Evolutionary conservation across 768 basidiomycete genomes (phyloP), one percentile per base, ranked within the genome.

Genomic region (Rubroboletus satanas): DNA sequence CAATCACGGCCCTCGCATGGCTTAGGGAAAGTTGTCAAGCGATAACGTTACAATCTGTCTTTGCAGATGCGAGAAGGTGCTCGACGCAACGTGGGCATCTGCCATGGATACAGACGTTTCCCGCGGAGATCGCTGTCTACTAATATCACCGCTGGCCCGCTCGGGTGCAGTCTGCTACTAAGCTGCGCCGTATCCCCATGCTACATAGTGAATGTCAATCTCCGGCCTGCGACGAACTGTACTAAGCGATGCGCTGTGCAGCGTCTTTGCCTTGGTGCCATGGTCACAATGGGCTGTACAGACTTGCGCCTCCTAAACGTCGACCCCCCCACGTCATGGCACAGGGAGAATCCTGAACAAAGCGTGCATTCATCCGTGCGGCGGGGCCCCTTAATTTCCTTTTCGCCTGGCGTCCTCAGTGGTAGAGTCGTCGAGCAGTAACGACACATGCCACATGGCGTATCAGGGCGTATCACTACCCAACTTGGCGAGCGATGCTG

Each of bases 71-170:
- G 21, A 46, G 54, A 55, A 56, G 61, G 33, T 36, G 54, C 45
- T 58, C 57, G 50, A 66, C 35, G 53, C 59, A 61, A 61, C 66
- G 67, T 69, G 65, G 56, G 55, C 9, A 43, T 56, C 63, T 63
- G 42, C 45, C 66, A 67, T 68, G 66, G 67, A 67, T 61, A 68
- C 66, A 33, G 58, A 39, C 48, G 36, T 62, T 61, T 66, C 64
- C 66, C 66, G 66, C 66, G 66, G 66, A 69, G 62, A 64, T 64
- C 65, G 54, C 49, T 61, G 43, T 21, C 54, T 17, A 33, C 49
- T 51, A 57, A 49, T 48, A 48, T 57, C 42, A 45, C 49, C 45
- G 51, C n/a, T 55, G 35, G 48, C 21, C 36, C 51, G 45, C 23
- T 50, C 51, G 57, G 62, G 33, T 49, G 55, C 53, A 56, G 48